Percentiles rank a stretch among this genome's conserved stretches.
Conservation (phyloP, 2,329 filamentous ascomycete genomes). For the Chaetomiaceae sp. region DNA sequence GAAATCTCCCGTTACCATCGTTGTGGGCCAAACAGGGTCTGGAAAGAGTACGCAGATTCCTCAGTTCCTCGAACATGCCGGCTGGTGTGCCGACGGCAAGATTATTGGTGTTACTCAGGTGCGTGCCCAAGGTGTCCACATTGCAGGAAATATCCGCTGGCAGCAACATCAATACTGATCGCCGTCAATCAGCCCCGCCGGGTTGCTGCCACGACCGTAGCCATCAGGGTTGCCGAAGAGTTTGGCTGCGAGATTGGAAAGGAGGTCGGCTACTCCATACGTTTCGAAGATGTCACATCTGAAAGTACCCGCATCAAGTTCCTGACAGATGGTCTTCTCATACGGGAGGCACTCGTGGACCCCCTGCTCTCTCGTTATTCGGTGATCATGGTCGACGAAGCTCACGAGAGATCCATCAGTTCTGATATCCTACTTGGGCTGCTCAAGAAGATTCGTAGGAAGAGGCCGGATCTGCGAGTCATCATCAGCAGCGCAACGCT, state of each 20-base stretch:
- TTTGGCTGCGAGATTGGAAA: conserved; percentile 81
- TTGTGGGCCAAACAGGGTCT: conserved; percentile 90
- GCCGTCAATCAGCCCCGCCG: conserved; percentile 64
- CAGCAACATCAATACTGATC: too few relatives aligned
- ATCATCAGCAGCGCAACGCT: conserved; percentile 92
- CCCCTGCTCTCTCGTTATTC: conserved; percentile 87
- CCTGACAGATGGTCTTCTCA: conserved; percentile 84
- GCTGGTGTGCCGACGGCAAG: conserved; percentile 83
- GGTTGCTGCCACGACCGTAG: conserved; percentile 87
- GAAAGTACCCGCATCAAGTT: conserved; percentile 87
- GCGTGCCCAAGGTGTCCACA: too few relatives aligned
- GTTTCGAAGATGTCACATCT: conserved; percentile 88
- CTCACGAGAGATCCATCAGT: conserved; percentile 88
- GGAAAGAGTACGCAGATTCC: conserved; percentile 96
- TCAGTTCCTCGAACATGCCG: conserved; percentile 80
- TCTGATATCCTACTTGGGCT: conserved; percentile 87
- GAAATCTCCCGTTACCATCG: conserved; percentile 75
- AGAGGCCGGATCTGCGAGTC: conserved; percentile 75
- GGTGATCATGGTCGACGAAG: conserved; percentile 96
- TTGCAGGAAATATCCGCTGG: too few relatives aligned
- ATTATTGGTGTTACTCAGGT: conserved; percentile 87
- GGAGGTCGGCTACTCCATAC: conserved; percentile 88
- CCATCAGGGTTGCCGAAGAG: conserved; percentile 84
- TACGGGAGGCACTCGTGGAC: conserved; percentile 89
- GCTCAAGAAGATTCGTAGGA: conserved; percentile 82